Evolutionary conservation across 2,329 filamentous ascomycete genomes (phyloP).

Genomic region (Coleophoma cylindrospora): DNA sequence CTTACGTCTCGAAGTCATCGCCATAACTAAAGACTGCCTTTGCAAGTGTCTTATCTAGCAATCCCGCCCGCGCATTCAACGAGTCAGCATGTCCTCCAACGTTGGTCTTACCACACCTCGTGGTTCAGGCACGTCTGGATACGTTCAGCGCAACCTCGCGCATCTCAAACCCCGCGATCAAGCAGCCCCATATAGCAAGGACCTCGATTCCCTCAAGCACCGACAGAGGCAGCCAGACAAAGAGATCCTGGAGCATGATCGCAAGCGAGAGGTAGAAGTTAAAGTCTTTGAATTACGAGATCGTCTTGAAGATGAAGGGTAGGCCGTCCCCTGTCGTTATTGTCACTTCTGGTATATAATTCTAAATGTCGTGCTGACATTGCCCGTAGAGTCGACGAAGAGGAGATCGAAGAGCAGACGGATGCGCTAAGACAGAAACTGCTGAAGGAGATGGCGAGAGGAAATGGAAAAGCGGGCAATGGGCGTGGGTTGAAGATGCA

Average conservation of each 20-base stretch:
- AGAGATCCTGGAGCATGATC: conserved; percentile 90
- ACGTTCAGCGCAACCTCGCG: conserved; percentile 93
- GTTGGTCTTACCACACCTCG: conserved; percentile 92
- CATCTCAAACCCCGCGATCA: conserved; percentile 77
- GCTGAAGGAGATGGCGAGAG: conserved; percentile 33
- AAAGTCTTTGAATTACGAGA: conserved; percentile 90
- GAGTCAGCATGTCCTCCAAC: conserved; percentile 87
- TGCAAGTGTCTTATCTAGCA: no score
- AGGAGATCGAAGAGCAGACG: conserved; percentile 80
- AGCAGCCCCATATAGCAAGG: conserved; percentile 59
- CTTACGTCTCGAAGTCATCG: background rate
- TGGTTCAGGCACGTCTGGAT: conserved; percentile 93
- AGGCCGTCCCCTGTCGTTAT: conserved; percentile 22
- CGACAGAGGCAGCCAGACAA: conserved; percentile 80
- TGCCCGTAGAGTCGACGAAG: conserved; percentile 64
- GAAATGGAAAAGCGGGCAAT: conserved; percentile 29
- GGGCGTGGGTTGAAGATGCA: conserved; percentile 72
- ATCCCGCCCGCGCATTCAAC: conserved; percentile 23
- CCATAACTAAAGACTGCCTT: no score
- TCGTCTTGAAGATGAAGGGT: conserved; percentile 86
- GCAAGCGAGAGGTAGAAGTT: conserved; percentile 85
- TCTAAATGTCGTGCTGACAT: conserved; percentile 4
- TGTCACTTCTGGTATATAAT: background rate
- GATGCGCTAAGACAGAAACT: conserved; percentile 62
- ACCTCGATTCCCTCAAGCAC: conserved; percentile 66